These are phyloP conservation scores for Aspergillus glaucus DNA, from an alignment of 2,329 filamentous ascomycete species.

Conservation along the genomic window DNA sequence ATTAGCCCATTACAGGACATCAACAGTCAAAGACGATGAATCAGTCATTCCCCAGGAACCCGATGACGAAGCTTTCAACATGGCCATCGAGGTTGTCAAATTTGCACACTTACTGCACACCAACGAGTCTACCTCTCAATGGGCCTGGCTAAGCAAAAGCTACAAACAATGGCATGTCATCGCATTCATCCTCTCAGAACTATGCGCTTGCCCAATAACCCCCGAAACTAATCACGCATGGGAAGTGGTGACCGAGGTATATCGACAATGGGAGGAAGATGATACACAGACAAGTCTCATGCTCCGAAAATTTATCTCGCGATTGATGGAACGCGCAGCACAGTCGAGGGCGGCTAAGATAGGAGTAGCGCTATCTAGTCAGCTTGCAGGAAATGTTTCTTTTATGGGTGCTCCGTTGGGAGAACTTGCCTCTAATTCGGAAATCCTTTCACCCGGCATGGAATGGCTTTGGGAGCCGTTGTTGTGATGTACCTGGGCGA, in stretches of 20 bases:
- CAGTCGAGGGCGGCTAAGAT: no score
- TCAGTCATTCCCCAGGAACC: no score
- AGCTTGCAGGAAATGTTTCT: no score
- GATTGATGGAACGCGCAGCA: conserved; percentile 8
- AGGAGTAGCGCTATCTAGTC: no score
- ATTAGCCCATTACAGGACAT: conserved; percentile 8
- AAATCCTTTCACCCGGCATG: no score
- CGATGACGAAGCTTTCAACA: conserved; percentile 50
- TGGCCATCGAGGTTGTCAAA: conserved; percentile 65
- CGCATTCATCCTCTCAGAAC: conserved; percentile 54
- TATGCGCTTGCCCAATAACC: conserved; percentile 52
- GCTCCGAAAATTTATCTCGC: conserved; percentile 4
- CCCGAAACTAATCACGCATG: conserved; percentile 51
- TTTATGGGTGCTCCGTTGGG: no score
- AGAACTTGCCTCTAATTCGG: no score
- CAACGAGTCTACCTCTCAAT: conserved; percentile 51
- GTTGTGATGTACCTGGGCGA: no score
- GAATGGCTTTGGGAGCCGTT: no score
- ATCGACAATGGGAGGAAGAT: conserved; percentile 9
- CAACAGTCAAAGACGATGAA: not conserved
- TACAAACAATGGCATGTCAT: conserved; percentile 60
- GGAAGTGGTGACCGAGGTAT: conserved; percentile 45
- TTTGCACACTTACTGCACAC: conserved; percentile 58
- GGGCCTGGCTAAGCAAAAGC: conserved; percentile 57
- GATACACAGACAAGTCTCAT: not conserved